These are phyloP conservation scores for Quercus parvula DNA, from an alignment of 306 rosid genomes.

Conservation along the genomic window DNA sequence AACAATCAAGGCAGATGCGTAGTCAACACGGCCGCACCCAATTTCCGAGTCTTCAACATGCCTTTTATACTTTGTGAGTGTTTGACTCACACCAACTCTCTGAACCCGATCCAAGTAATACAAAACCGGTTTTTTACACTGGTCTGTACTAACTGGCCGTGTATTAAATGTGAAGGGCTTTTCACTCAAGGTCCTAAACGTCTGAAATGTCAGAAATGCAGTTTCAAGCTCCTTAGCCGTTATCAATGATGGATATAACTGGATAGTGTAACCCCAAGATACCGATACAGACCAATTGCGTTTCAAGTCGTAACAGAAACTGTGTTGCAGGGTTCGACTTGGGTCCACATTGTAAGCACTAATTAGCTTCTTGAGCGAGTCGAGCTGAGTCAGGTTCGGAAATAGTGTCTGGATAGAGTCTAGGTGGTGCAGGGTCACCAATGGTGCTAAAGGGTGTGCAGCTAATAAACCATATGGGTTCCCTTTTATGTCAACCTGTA, in stretches of 20 bases:
- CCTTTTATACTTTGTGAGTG: constrained; percentile 25
- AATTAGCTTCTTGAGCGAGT: constrained; percentile 28
- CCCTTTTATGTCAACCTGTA: constrained; percentile 61
- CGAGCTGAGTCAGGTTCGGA: constrained; percentile 30
- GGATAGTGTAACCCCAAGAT: constrained; percentile 67
- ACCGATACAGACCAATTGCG: constrained; percentile 70
- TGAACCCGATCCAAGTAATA: constrained; percentile 43
- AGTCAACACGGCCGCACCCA: constrained; percentile 20
- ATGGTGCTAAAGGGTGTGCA: constrained; percentile 67
- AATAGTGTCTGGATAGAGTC: constrained; percentile 54
- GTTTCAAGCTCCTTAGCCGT: constrained; percentile 49
- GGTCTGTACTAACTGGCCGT: constrained; percentile 30
- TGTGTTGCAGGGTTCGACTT: constrained; percentile 51
- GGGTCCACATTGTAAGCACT: constrained; percentile 39
- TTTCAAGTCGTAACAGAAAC: constrained; percentile 49
- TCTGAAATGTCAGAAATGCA: constrained; percentile 37
- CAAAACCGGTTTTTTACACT: constrained; percentile 29
- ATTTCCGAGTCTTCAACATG: background rate
- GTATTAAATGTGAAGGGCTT: constrained; percentile 55
- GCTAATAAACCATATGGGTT: constrained; percentile 61
- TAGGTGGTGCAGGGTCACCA: constrained; percentile 76
- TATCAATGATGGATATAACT: constrained; percentile 44
- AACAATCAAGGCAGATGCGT: constrained; percentile 20
- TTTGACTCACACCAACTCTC: background rate
- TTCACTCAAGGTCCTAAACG: constrained; percentile 40